These are phyloP conservation scores for Phytophthora cryptogea DNA, from an alignment of 352 stramenopile species.

Conservation along the genomic window DNA sequence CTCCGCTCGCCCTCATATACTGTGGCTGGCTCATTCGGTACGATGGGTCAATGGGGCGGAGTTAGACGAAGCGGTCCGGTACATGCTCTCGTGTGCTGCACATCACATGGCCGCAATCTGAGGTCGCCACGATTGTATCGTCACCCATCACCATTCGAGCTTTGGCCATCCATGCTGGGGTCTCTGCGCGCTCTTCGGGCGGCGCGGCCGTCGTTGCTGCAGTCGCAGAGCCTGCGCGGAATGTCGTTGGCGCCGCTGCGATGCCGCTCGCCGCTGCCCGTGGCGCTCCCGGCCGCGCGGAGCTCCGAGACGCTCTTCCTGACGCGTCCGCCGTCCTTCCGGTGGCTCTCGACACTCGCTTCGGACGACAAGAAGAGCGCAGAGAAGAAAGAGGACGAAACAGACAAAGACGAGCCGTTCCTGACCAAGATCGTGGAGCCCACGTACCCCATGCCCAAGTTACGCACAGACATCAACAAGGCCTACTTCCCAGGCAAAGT, in stretches of 20 bases:
- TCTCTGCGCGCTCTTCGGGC: slow-evolving; percentile 24
- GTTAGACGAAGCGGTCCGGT: neutral
- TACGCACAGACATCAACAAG: slow-evolving; percentile 84
- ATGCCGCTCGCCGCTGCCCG: slow-evolving; percentile 4
- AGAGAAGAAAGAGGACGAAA: slow-evolving; percentile 1
- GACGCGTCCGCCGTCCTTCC: slow-evolving; percentile 13
- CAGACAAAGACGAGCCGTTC: slow-evolving; percentile 39
- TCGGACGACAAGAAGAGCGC: slow-evolving; percentile 3
- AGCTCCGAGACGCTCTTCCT: slow-evolving; percentile 13
- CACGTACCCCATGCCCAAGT: slow-evolving; percentile 50
- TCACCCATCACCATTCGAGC: slow-evolving; percentile 20
- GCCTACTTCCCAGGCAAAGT: slow-evolving; percentile 83
- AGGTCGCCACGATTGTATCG: neutral
- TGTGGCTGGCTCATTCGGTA: neutral
- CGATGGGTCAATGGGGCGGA: neutral
- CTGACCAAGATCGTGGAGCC: slow-evolving; percentile 45
- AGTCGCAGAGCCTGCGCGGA: slow-evolving; percentile 11
- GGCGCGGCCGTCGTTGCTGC: slow-evolving; percentile 9
- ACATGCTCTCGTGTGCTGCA: neutral
- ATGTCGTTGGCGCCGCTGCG: slow-evolving; percentile 10
- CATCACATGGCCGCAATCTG: slow-evolving; percentile 8
- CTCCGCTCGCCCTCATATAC: neutral
- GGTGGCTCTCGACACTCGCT: slow-evolving; percentile 22
- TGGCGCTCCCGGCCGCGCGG: slow-evolving; percentile 2
- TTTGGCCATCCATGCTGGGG: slow-evolving; percentile 29